Evolutionary conservation across 1,284 basidiomycete genomes (phyloP).

Genomic region (Baeospora myosura): DNA sequence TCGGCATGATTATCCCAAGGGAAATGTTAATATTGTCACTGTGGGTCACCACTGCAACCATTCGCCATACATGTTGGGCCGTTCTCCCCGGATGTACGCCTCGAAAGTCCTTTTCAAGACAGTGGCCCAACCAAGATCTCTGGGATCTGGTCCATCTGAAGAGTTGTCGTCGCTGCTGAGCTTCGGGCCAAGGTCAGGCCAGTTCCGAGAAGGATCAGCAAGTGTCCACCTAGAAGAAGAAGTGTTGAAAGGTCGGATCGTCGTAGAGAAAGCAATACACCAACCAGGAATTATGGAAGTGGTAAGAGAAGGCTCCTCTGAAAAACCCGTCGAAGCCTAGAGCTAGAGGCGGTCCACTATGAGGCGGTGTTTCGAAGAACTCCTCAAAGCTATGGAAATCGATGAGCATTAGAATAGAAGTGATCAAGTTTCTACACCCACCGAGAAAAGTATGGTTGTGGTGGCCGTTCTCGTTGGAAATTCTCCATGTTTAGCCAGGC

Average conservation of each 20-base stretch:
- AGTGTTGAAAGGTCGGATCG: not conserved
- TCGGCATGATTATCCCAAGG: not conserved
- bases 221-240: constrained; percentile 59
- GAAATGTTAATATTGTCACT: not conserved
- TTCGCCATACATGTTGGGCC: constrained; percentile 73
- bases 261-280: constrained; percentile 11
- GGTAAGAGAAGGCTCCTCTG: constrained; percentile 74
- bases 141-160: constrained; percentile 32
- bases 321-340: constrained; percentile 75
- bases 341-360: constrained; percentile 58
- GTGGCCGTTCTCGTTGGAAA: constrained; percentile 70
- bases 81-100: constrained; percentile 61
- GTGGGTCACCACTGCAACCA: constrained; percentile 40
- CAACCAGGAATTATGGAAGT: constrained; percentile 75
- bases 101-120: constrained; percentile 76
- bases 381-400: constrained; percentile 62
- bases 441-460: constrained; percentile 74
- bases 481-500: constrained; percentile 77
- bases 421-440: too few relatives aligned
- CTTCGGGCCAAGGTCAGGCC: constrained; percentile 61
- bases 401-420: too few relatives aligned
- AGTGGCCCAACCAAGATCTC: constrained; percentile 68
- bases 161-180: constrained; percentile 45
- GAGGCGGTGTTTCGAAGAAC: constrained; percentile 67
- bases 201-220: constrained; percentile 67